These are phyloP conservation scores for Cornus controversa DNA, from an alignment of 148 eudicot genomes.

Conservation along the genomic window DNA sequence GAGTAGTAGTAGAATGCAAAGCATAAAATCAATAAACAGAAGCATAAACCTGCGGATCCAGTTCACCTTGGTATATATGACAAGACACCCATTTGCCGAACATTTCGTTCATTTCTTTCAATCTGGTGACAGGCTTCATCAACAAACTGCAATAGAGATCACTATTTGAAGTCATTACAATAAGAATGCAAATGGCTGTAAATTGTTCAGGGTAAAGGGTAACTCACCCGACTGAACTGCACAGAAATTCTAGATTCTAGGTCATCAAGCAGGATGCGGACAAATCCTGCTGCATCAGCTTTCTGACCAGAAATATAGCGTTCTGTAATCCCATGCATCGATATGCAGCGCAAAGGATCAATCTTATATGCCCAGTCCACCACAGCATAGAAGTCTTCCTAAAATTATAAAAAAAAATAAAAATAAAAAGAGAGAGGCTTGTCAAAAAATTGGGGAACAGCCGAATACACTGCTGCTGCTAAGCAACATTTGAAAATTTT, in stretches of 20 bases:
- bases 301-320: conserved; percentile 86
- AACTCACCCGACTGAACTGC: conserved; percentile 73
- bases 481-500: conserved; percentile 12
- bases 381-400: conserved; percentile 97
- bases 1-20: not conserved
- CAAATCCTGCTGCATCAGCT: conserved; percentile 98
- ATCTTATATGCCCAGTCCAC: conserved; percentile 97
- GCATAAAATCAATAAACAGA: not conserved
- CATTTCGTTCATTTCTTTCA: conserved; percentile 86
- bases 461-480: not conserved
- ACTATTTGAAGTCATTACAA: conserved; percentile 3
- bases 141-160: conserved; percentile 67
- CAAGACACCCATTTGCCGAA: conserved; percentile 76
- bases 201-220: conserved; percentile 10
- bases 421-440: not conserved
- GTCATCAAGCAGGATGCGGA: conserved; percentile 86
- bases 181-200: not conserved
- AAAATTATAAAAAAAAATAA: conserved; percentile 6
- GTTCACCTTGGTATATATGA: conserved; percentile 84
- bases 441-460: not conserved
- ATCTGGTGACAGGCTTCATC: conserved; percentile 97
- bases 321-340: conserved; percentile 93
- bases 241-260: conserved; percentile 85
- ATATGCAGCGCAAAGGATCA: conserved; percentile 92
- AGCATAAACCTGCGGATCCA: not conserved